A percentile compares a stretch with the other conserved stretches of the same genome.
Evolutionary conservation across 441 rosid genomes (phyloP).

Genomic region (Oxalis stricta): DNA sequence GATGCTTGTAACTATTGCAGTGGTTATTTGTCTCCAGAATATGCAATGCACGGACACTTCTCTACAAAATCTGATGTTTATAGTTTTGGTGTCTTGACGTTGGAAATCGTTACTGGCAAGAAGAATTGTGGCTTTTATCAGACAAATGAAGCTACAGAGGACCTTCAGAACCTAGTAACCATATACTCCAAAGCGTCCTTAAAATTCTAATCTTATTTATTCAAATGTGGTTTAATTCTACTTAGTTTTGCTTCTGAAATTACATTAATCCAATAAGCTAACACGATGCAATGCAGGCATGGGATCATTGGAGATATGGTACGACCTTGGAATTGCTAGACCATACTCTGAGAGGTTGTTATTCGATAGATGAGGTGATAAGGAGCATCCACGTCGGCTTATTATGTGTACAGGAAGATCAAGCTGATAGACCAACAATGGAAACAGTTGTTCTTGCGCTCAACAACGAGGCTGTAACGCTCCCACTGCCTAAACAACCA

Average conservation of each 20-base stretch:
- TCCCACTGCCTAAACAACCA: neutral
- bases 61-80: constrained; percentile 6
- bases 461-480: neutral
- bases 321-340: neutral
- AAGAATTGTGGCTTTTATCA: neutral
- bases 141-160: neutral
- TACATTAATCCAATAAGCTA: too few relatives aligned
- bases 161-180: too few relatives aligned
- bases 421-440: constrained; percentile 16
- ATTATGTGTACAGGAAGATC: constrained; percentile 30
- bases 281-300: neutral
- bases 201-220: neutral
- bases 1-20: too few relatives aligned
- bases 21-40: constrained; percentile 12
- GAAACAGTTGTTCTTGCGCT: constrained; percentile 9
- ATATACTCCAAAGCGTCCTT: neutral
- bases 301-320: constrained; percentile 8
- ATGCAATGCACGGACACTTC: constrained; percentile 5
- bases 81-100: constrained; percentile 4
- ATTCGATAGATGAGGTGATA: constrained; percentile 10
- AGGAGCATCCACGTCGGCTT: constrained; percentile 29
- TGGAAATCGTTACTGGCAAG: constrained; percentile 7
- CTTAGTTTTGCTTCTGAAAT: too few relatives aligned
- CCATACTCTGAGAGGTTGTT: constrained; percentile 2
- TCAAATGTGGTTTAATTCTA: neutral